Percentiles rank a stretch among this genome's conserved stretches.
phyloP scores from a whole-genome alignment of 2,329 filamentous ascomycete species.

The Tolypocladium paradoxum region DNA sequence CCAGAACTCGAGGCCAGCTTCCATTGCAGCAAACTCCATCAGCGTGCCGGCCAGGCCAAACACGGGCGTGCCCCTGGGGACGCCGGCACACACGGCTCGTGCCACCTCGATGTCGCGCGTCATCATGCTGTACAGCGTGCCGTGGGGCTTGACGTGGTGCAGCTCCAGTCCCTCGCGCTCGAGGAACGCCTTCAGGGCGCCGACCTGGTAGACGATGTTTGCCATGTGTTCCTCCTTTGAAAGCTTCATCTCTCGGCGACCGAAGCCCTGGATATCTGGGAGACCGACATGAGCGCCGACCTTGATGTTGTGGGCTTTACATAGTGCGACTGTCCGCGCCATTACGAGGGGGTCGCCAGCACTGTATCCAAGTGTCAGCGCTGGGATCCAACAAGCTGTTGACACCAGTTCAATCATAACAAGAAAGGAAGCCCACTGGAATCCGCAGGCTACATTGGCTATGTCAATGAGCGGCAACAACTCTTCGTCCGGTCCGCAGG shows the following conservation, averaged over 20 bases:
- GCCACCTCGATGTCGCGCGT: conserved; percentile 12
- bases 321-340: conserved; percentile 7
- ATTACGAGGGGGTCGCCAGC: conserved; percentile 10
- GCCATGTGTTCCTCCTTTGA: conserved; percentile 7
- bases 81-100: conserved; percentile 13
- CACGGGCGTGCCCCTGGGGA: conserved; percentile 12
- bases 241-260: conserved; percentile 10
- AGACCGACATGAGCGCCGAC: conserved; percentile 9
- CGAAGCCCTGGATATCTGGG: conserved; percentile 9
- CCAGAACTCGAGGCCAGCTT: conserved; percentile 14
- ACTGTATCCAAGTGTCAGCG: neutral
- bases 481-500: conserved; percentile 43
- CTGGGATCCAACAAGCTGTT: neutral
- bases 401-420: conserved; percentile 34
- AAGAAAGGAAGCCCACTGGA: neutral
- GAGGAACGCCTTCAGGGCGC: conserved; percentile 7
- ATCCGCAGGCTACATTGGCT: neutral
- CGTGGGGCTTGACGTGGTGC: conserved; percentile 12
- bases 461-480: neutral
- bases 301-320: conserved; percentile 8
- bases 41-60: conserved; percentile 15
- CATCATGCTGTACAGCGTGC: conserved; percentile 18
- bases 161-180: conserved; percentile 7
- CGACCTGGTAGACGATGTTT: conserved; percentile 9
- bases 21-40: conserved; percentile 13